Evolutionary conservation across 805 yeast species (phyloP).

Genomic region (Myxozyma neotropica): DNA sequence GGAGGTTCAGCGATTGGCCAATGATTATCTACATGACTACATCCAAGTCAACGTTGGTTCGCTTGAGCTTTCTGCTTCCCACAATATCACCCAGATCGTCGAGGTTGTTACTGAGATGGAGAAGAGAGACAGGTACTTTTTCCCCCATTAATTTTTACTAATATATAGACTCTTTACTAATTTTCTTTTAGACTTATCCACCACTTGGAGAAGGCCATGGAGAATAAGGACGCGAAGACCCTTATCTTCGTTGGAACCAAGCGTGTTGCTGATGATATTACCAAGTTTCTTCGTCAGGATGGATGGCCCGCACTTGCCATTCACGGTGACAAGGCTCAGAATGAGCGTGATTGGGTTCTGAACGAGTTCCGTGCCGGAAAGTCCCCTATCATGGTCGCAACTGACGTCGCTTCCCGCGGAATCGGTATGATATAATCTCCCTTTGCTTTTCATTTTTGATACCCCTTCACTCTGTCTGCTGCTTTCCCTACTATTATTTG

Average conservation of each 20-base stretch:
- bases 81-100: conserved; percentile 86
- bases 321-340: conserved; percentile 97
- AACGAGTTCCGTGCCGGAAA: conserved; percentile 88
- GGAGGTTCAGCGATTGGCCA: conserved; percentile 90
- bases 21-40: conserved; percentile 87
- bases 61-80: conserved; percentile 88
- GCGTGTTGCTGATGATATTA: conserved; percentile 95
- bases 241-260: conserved; percentile 94
- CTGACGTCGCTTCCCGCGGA: conserved; percentile 99
- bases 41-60: conserved; percentile 98
- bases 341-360: conserved; percentile 98
- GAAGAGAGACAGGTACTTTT: conserved; percentile 74
- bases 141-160: neutral
- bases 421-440: conserved; percentile 69
- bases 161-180: neutral
- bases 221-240: conserved; percentile 65
- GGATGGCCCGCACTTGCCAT: conserved; percentile 99
- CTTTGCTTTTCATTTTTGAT: neutral
- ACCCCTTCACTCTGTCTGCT: conserved; percentile 5
- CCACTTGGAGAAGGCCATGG: conserved; percentile 80
- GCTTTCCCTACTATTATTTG: neutral
- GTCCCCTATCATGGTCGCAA: conserved; percentile 97
- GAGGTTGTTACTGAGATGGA: conserved; percentile 91
- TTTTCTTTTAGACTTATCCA: conserved; percentile 52
- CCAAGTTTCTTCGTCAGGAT: conserved; percentile 86